Base-by-base conservation (phyloP, 2,329 filamentous ascomycete species). In the Hymenoscyphus repandus region DNA sequence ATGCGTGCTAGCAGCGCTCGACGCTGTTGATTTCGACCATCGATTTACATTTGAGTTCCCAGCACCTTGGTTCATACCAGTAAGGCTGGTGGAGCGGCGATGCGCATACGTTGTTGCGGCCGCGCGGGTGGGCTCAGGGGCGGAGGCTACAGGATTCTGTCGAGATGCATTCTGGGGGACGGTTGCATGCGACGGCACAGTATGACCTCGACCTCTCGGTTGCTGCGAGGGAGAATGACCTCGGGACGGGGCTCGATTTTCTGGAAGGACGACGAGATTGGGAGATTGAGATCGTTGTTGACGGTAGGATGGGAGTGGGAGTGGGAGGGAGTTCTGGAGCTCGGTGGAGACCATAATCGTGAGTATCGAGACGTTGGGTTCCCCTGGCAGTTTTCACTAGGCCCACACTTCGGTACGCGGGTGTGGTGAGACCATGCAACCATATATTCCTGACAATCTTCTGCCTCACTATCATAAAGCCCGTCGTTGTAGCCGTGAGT, bases 11-110 rank as follows among this genome's bases (percentile, higher is more conserved):
- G 42, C 44, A 17, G 54, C 40, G 39, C 59, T 62, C 11, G 58
- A 58, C 13, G 49, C 50, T 2, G 58, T 60, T 1, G 56, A 58
- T 47, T 56, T 60, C 12, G 57, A 60, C 58, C 58, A 60, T 33
- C 59, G 55, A 49, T 59, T 59, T 50, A 56, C 52, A 37, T 57
- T 58, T n/a, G 40, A 47, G 30, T 53, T 50, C 10, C 47, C 46
- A 9, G 53, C 55, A 39, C 54, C 53, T 50, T 55, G 53, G 27
- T 53, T 50, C 33, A 59, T 56, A 49, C 54, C 52, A 40, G 53
- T 59, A 44, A 57, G 47, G 36, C 50, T 55, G 43, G 37, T 54
- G 47, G 58, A 59, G 46, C 51, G 57, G 49, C 39, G 52, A 46
- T 51, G 45, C 38, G 52, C 47, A 40, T 49, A 40, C 4, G 50